Conservation (phyloP, 2,329 filamentous ascomycete species). For the Aspergillus aculeatinus region DNA sequence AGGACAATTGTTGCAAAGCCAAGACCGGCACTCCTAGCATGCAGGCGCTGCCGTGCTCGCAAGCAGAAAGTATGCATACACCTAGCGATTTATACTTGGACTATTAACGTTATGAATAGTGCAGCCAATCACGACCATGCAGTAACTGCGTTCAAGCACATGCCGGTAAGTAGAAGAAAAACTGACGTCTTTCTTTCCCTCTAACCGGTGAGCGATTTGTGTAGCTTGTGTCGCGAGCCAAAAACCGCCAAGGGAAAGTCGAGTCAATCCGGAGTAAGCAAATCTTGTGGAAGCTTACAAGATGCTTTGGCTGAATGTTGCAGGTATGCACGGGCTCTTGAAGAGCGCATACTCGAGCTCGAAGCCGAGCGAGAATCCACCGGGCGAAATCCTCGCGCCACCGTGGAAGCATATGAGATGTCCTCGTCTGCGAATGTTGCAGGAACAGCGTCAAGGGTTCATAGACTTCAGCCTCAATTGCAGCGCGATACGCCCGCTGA, state of each 20-base stretch:
- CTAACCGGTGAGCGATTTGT: neutral
- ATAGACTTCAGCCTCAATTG: neutral
- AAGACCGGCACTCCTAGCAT: neutral
- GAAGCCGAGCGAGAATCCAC: neutral
- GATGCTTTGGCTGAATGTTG: neutral
- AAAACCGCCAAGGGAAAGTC: neutral
- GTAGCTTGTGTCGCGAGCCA: constrained; percentile 3
- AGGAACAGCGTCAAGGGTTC: neutral
- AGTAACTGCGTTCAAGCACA: constrained; percentile 3
- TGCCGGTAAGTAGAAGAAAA: neutral
- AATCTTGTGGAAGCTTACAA: too few species aligned
- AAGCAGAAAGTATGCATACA: constrained; percentile 1
- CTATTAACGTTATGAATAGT: neutral
- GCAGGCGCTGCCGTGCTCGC: constrained; percentile 2
- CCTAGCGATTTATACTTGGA: neutral
- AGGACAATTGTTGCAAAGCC: neutral
- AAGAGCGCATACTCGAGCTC: constrained; percentile 2
- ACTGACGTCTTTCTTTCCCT: neutral
- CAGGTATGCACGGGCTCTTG: constrained; percentile 3
- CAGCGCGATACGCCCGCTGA: neutral
- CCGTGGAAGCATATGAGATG: neutral
- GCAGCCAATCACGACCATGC: constrained; percentile 2
- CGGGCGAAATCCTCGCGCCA: neutral
- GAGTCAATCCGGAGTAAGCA: constrained; percentile 1
- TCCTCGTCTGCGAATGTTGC: neutral